Evolutionary conservation across 371 early-diverging fungal genomes (phyloP).

Genomic region (Catenaria anguillulae): DNA sequence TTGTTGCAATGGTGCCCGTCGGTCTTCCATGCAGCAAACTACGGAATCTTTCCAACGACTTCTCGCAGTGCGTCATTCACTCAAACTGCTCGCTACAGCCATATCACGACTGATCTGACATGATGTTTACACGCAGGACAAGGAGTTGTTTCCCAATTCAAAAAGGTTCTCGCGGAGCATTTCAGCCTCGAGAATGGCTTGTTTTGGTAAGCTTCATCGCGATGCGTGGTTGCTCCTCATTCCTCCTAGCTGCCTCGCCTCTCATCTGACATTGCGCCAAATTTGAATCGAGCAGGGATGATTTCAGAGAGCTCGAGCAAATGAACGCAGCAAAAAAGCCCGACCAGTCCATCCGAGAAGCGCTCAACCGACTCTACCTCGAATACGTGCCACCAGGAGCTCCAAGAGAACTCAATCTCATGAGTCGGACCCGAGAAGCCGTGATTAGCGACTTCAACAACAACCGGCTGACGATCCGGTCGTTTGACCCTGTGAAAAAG

Average conservation of each 20-base stretch:
- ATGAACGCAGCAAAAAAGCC: neutral
- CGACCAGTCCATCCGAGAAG: neutral
- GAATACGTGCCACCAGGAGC: neutral
- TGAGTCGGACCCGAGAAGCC: neutral
- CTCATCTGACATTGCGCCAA: too few species aligned
- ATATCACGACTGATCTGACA: too few species aligned
- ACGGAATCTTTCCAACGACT: neutral
- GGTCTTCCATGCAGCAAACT: neutral
- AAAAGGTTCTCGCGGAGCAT: neutral
- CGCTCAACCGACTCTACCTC: neutral
- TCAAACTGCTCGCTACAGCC: too few species aligned
- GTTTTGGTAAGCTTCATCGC: neutral
- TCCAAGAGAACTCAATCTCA: neutral
- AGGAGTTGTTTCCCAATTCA: neutral
- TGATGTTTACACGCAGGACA: neutral
- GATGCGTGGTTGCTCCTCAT: too few species aligned
- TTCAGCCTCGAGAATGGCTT: constrained; percentile 1
- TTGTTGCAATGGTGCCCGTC: neutral
- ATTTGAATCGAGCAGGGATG: neutral
- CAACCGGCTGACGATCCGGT: neutral
- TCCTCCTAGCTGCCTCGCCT: too few species aligned
- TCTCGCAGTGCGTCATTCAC: neutral
- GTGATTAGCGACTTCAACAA: neutral
- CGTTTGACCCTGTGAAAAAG: neutral
- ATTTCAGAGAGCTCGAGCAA: neutral